Base-by-base conservation (phyloP, 1,139 yeast genomes). In the Arxiozyma bovina region DNA sequence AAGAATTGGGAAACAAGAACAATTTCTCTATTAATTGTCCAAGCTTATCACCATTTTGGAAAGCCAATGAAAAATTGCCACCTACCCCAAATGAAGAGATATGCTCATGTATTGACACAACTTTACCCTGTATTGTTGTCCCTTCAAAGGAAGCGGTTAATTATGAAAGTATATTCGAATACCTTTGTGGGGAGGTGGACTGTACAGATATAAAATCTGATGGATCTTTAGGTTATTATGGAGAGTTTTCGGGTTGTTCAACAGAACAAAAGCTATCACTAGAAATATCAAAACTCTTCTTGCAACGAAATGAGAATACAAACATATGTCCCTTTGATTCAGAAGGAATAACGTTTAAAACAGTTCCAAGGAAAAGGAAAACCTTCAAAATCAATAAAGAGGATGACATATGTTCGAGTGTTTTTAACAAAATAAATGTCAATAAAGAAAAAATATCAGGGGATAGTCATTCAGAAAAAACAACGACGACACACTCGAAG, bases 201-300 rank as follows among this genome's bases (percentile, higher is more conserved):
- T 85, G 91, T 64, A 66, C 72, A 18, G 79, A 77, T 8, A 76
- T 84, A 42, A 63, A 56, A 20, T 74, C 76, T 4, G 74, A 81
- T 66, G 83, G 85, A 1, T 60, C 63, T 11, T 57, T 58, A 1
- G 88, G 87, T 0, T 55, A 55, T 1, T 84, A 82, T 63, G 90
- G 90, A 0, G 66, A 67, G n/a, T 80, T 72, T 64, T 76, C 87
- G 0, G 80, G 76, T 56, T 85, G 90, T 62, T 64, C 77, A 18
- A 61, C 75, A 4, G 67, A 69, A 17, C 85, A 82, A 60, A 77
- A 77, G 60, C 70, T 81, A 1, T 78, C 86, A 0, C 77, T 75
- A 60, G 79, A 78, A 23, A 68, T 82, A 59, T 81, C 82, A 64
- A 73, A 77, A 61, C 70, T 76, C 56, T 82, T 74, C 27, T 64